Evolutionary conservation across 345 rosid species (phyloP).

Genomic region (Cochlearia excelsa): DNA sequence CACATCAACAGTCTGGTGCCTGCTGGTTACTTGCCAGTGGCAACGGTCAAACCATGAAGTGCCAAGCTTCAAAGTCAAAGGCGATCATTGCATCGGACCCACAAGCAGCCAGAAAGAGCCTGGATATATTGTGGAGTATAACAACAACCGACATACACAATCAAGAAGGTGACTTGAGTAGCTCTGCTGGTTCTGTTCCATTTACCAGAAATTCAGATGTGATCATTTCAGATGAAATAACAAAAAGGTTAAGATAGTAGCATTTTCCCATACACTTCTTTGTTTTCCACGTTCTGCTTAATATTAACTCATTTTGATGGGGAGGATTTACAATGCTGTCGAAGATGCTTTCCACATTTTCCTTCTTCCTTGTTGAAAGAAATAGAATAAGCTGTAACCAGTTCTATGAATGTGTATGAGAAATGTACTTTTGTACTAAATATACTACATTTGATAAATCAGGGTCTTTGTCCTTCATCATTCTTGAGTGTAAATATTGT

Average conservation of each 20-base stretch:
- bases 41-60: slow-evolving; percentile 39
- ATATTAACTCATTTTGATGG: background rate
- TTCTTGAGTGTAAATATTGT: slow-evolving; percentile 7
- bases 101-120: slow-evolving; percentile 28
- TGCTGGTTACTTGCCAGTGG: slow-evolving; percentile 70
- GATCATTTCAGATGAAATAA: slow-evolving; percentile 38
- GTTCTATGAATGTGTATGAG: slow-evolving; percentile 19
- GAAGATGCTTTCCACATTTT: background rate
- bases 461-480: background rate
- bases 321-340: background rate
- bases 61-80: slow-evolving; percentile 42
- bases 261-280: slow-evolving; percentile 13
- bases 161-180: slow-evolving; percentile 34
- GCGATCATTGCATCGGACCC: slow-evolving; percentile 40
- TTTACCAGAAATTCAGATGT: slow-evolving; percentile 56
- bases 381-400: slow-evolving; percentile 8
- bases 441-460: slow-evolving; percentile 2
- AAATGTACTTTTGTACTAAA: slow-evolving; percentile 16
- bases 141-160: slow-evolving; percentile 38
- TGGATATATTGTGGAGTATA: slow-evolving; percentile 66
- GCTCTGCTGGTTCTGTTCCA: slow-evolving; percentile 31
- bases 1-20: slow-evolving; percentile 53
- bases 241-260: slow-evolving; percentile 13
- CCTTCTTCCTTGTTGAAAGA: slow-evolving; percentile 5
- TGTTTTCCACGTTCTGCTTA: background rate